phyloP scores from a whole-genome alignment of 108 stramenopile genomes.

The Cyclotella choctawhatcheeana region DNA sequence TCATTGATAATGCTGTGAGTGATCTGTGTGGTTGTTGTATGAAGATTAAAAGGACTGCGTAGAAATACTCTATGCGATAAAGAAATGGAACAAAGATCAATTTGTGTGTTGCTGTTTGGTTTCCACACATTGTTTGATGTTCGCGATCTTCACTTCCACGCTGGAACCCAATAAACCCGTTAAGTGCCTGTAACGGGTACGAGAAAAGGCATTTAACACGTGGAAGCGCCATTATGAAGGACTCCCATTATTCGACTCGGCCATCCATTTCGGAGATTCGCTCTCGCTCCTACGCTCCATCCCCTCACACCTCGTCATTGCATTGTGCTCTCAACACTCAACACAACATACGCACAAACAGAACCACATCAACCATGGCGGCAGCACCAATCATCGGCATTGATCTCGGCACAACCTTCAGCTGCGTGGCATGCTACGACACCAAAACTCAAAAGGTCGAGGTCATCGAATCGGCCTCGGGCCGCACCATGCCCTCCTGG shows the following conservation, averaged over 20 bases:
- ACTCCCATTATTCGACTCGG: too few relatives aligned
- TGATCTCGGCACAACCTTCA: conserved; percentile 61
- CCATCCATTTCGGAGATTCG: too few relatives aligned
- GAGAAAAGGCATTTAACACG: background rate
- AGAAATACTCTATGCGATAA: too few relatives aligned
- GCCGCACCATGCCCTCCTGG: conserved; percentile 89
- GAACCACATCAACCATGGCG: conserved; percentile 31
- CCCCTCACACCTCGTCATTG: background rate
- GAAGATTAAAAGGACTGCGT: conserved; percentile 6
- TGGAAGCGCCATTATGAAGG: background rate
- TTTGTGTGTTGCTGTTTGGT: too few relatives aligned
- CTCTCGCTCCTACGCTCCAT: too few relatives aligned
- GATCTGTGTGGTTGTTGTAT: conserved; percentile 6
- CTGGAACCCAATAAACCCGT: background rate
- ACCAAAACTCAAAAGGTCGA: conserved; percentile 48
- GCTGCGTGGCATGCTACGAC: conserved; percentile 56
- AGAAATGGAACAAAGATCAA: too few relatives aligned
- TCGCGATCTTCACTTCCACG: too few relatives aligned
- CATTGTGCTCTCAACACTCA: background rate
- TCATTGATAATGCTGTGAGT: conserved; percentile 11
- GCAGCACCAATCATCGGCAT: conserved; percentile 62
- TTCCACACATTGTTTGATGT: too few relatives aligned
- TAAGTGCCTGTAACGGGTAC: too few relatives aligned
- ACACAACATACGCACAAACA: background rate
- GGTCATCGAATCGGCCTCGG: conserved; percentile 85